Conservation (phyloP, 2,329 filamentous ascomycete genomes). For the Ophiocordyceps camponoti-leonardi region DNA sequence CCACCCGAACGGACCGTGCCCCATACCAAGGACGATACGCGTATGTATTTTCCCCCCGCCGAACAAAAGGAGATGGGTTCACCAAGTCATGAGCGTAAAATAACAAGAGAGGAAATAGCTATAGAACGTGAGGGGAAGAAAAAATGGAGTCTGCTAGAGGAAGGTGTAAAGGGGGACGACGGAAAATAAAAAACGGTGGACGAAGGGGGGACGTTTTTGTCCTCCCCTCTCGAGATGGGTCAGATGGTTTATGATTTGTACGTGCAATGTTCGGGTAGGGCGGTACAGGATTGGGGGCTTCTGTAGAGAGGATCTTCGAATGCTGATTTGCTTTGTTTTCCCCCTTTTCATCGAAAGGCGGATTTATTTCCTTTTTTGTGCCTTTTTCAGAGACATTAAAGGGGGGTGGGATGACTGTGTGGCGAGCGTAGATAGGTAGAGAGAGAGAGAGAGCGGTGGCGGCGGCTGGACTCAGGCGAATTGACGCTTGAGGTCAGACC, state of each 20-base stretch:
- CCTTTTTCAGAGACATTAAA: background rate
- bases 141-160: too few relatives aligned
- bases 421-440: too few relatives aligned
- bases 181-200: too few relatives aligned
- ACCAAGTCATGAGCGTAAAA: background rate
- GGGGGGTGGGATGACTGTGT: too few relatives aligned
- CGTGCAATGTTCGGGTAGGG: background rate
- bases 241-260: background rate
- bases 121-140: background rate
- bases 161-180: too few relatives aligned
- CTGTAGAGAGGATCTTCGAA: background rate
- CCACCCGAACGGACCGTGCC: too few relatives aligned
- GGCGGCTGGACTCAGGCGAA: constrained; percentile 23
- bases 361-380: background rate
- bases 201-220: background rate
- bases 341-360: background rate
- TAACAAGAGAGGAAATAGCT: background rate
- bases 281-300: background rate
- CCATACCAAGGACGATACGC: too few relatives aligned
- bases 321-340: background rate
- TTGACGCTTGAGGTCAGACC: constrained; percentile 52
- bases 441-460: background rate
- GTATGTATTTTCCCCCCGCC: too few relatives aligned
- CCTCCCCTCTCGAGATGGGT: background rate
- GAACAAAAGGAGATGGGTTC: too few relatives aligned